A percentile compares a stretch with the other conserved stretches of the same genome.
Conservation (phyloP, 129 eudicot genomes). For the Artemisia argyi region DNA sequence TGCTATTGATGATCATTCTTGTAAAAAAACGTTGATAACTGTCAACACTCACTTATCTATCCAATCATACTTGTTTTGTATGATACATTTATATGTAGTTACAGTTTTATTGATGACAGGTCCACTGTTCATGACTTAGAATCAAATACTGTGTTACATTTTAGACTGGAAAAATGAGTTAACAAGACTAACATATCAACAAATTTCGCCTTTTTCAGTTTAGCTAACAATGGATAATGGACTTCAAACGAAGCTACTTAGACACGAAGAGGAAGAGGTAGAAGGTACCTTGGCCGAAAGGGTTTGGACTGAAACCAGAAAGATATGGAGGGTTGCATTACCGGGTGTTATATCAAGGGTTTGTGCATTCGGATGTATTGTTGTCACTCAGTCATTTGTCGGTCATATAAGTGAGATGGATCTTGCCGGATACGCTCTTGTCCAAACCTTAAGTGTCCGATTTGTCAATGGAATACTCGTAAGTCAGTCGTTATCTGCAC, state of each 20-base stretch:
- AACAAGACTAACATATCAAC: constrained; percentile 3
- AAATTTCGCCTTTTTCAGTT: constrained; percentile 1
- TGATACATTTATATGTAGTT: no score
- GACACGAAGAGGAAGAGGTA: constrained; percentile 34
- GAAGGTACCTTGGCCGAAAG: constrained; percentile 37
- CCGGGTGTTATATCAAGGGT: constrained; percentile 72
- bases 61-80: no score
- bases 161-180: neutral
- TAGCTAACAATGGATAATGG: constrained; percentile 34
- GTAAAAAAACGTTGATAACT: no score
- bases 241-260: constrained; percentile 47
- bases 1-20: no score
- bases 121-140: neutral
- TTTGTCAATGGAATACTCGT: constrained; percentile 75
- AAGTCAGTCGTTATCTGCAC: constrained; percentile 6
- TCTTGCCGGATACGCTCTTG: constrained; percentile 85
- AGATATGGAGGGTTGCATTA: constrained; percentile 71
- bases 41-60: no score
- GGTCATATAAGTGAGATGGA: constrained; percentile 66
- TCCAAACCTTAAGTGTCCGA: constrained; percentile 66
- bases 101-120: no score
- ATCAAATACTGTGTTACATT: neutral
- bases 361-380: constrained; percentile 56
- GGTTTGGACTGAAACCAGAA: constrained; percentile 62
- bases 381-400: constrained; percentile 67